A percentile compares a stretch with the other conserved stretches of the same genome.
Conservation (phyloP, 1,284 basidiomycete genomes). For the Ganoderma resinaceum region DNA sequence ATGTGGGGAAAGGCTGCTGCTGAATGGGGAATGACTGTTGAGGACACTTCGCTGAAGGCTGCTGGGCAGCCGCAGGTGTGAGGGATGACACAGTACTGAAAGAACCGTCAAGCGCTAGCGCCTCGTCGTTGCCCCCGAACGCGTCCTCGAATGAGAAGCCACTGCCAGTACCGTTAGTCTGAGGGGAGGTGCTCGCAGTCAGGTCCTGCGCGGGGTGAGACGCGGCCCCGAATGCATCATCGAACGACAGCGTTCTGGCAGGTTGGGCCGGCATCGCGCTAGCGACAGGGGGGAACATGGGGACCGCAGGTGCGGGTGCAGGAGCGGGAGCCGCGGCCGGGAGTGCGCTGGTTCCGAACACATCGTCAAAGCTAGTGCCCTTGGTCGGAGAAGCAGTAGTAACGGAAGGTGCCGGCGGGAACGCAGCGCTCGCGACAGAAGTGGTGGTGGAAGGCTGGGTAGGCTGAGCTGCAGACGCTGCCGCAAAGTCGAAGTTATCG, state of each 20-base stretch:
- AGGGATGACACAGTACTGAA: conserved; percentile 35
- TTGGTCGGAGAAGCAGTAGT: conserved; percentile 3
- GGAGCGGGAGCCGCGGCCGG: conserved; percentile 34
- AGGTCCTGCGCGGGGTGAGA: conserved; percentile 18
- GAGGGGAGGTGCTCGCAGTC: conserved; percentile 19
- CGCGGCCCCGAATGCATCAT: conserved; percentile 54
- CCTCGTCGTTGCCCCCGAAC: conserved; percentile 57
- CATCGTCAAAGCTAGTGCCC: conserved; percentile 34
- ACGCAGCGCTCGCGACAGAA: conserved; percentile 25
- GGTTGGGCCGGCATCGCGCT: conserved; percentile 23
- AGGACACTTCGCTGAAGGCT: conserved; percentile 36
- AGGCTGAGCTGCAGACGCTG: conserved; percentile 49
- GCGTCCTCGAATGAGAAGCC: conserved; percentile 64
- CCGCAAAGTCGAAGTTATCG: conserved; percentile 85
- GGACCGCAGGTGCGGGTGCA: conserved; percentile 27
- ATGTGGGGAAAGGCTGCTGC: conserved; percentile 25
- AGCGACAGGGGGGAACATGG: conserved; percentile 21
- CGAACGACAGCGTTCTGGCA: conserved; percentile 51
- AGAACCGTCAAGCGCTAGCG: conserved; percentile 49
- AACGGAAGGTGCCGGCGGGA: conserved; percentile 25
- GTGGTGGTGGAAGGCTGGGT: conserved; percentile 20
- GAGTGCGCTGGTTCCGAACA: conserved; percentile 33
- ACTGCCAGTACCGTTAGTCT: conserved; percentile 25
- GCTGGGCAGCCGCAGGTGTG: conserved; percentile 42
- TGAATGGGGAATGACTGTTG: conserved; percentile 10